Conservation (phyloP, 2,329 filamentous ascomycete species). For the Diaporthe sp. region DNA sequence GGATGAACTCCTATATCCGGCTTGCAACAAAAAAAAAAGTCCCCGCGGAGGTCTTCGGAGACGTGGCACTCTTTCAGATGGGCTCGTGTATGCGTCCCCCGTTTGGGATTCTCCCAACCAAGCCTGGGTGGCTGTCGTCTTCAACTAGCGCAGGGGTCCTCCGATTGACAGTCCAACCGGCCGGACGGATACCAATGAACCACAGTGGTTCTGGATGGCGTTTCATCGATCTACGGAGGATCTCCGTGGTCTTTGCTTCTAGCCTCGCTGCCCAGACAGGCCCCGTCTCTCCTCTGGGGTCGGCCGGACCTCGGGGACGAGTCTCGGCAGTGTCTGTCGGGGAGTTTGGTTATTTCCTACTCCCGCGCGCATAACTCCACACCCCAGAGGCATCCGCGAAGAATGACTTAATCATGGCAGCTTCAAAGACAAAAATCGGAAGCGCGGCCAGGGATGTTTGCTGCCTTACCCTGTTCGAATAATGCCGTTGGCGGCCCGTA, state of each 20-base stretch:
- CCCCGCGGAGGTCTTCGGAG: neutral
- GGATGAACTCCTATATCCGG: neutral
- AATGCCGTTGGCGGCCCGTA: neutral
- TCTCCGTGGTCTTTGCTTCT: neutral
- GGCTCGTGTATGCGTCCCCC: neutral
- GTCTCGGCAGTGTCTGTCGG: neutral
- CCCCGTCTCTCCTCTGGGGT: neutral
- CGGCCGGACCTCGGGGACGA: conserved; percentile 11
- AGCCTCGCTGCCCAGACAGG: neutral
- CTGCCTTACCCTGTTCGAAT: neutral
- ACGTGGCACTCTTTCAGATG: neutral
- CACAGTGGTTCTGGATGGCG: neutral
- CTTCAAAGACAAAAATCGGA: neutral
- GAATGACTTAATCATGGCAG: neutral
- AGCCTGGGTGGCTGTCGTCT: neutral
- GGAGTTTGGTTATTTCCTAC: neutral
- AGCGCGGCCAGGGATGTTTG: neutral
- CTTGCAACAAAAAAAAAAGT: too few species aligned
- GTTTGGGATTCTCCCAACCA: neutral
- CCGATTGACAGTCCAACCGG: conserved; percentile 18
- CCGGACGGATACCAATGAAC: conserved; percentile 6
- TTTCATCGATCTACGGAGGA: conserved; percentile 24
- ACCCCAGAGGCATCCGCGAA: too few species aligned
- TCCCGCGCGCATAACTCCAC: neutral
- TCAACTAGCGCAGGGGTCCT: conserved; percentile 19